Base-by-base conservation (phyloP, 805 yeast genomes). In the Wickerhamomyces bovis region DNA sequence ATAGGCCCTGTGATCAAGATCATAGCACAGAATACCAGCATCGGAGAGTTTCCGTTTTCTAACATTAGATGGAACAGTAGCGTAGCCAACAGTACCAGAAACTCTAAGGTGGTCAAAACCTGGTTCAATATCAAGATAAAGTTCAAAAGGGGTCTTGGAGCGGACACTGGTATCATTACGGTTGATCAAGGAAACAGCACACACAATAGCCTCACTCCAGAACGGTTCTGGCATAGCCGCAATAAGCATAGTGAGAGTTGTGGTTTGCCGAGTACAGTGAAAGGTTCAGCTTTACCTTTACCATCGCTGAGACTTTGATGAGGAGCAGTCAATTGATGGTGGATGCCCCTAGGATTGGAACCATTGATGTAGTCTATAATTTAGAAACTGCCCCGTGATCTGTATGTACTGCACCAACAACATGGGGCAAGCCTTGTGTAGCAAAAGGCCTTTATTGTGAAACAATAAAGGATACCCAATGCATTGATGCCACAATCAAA, bases 1-100 rank as follows among this genome's bases (percentile, higher is more conserved):
- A 19, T 44, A 44, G 12, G 47, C 47, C 20, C 41, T 21, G 19
- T 35, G 41, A 21, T 44, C 31, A 10, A 22, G 18, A 20, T 44
- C 47, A 28, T 44, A 44, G 10, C 47, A 41, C 28, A 44, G 18
- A 25, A 44, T 22, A 19, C 25, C 30, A 12, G 31, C 19, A 3
- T 21, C 36, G 3, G 20, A 13, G 10, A 44, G 20, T 18, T 41
- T 44, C 3, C 47, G 44, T 12, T 40, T 4, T 11, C 44, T 31
- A 9, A 39, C 35, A 6, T 22, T 18, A 22, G 28, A 12, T 10
- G 47, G 47, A 4, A 44, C 5, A 15, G 15, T 6, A 2, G 47
- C 47, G 21, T 31, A 33, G 13, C 38, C 40, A 6, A 33, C 16
- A 23, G 41, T 40, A n/a, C 47, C 47, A 22, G 13, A 44, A 6